A percentile compares a stretch with the other conserved stretches of the same genome.
Evolutionary conservation across 495 filamentous ascomycete genomes (phyloP).

Genomic region (Lentithecium fluviatile): DNA sequence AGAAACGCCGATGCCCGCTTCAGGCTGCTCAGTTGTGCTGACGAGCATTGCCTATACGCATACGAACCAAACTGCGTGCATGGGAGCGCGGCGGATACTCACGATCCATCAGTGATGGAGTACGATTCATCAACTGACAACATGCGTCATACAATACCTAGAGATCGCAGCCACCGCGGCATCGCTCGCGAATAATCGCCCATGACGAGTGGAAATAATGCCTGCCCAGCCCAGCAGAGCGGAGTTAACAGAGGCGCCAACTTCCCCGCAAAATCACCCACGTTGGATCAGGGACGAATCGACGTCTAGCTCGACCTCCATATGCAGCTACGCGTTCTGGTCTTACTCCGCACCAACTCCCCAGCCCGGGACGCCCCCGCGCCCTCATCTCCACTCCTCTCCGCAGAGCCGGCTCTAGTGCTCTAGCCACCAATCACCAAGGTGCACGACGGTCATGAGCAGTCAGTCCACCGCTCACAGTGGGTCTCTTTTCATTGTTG

Average conservation of each 20-base stretch:
- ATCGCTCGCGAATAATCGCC: neutral
- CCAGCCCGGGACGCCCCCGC: neutral
- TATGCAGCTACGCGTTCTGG: neutral
- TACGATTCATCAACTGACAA: too few species aligned
- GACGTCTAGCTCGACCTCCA: conserved; percentile 5
- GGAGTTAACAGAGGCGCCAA: conserved; percentile 13
- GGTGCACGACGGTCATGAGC: neutral
- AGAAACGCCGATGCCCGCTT: neutral
- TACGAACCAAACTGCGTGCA: too few species aligned
- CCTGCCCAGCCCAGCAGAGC: neutral
- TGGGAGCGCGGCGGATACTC: too few species aligned
- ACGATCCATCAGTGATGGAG: too few species aligned
- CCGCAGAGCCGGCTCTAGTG: conserved; percentile 17
- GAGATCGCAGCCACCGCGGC: neutral
- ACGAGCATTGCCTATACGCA: neutral
- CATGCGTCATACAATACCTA: neutral
- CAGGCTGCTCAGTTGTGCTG: neutral
- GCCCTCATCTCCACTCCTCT: conserved; percentile 2
- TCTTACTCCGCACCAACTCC: conserved; percentile 14
- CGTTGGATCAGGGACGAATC: conserved; percentile 4
- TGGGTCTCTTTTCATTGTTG: neutral
- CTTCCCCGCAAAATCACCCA: conserved; percentile 29
- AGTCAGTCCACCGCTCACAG: neutral
- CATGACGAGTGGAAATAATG: conserved; percentile 16
- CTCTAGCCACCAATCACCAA: neutral